phyloP scores from a whole-genome alignment of 768 basidiomycete genomes.

The Boletus subcaerulescens region DNA sequence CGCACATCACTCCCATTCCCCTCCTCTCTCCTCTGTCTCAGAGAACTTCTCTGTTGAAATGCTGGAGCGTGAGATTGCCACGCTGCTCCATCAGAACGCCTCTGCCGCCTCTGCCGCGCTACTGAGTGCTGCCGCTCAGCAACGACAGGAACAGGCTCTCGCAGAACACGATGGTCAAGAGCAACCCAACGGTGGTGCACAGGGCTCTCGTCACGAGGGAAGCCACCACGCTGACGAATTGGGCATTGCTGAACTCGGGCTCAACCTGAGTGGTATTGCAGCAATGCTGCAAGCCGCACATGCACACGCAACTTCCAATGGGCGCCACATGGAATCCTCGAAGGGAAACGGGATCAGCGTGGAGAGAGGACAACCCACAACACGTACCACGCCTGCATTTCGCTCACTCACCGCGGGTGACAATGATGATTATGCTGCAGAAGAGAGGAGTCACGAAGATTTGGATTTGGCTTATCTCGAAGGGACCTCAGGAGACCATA shows the following conservation, averaged over 20 bases:
- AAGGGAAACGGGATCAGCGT: constrained; percentile 46
- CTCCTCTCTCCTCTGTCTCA: constrained; percentile 35
- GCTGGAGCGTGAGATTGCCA: constrained; percentile 76
- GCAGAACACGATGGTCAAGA: constrained; percentile 36
- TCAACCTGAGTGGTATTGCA: constrained; percentile 65
- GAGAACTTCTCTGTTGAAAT: constrained; percentile 65
- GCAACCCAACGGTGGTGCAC: constrained; percentile 18
- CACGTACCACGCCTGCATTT: constrained; percentile 73
- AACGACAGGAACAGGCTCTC: constrained; percentile 49
- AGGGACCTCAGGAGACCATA: constrained; percentile 23
- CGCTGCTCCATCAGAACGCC: constrained; percentile 70
- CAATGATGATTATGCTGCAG: constrained; percentile 19
- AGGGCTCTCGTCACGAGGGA: constrained; percentile 8
- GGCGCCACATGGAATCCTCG: constrained; percentile 44
- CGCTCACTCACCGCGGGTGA: constrained; percentile 67
- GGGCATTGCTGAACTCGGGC: constrained; percentile 40
- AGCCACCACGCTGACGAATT: constrained; percentile 15
- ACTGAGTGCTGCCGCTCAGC: constrained; percentile 65
- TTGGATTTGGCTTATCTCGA: constrained; percentile 55
- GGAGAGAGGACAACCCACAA: constrained; percentile 48
- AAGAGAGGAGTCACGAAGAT: constrained; percentile 43
- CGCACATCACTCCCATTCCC: constrained; percentile 14
- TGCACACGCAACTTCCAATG: constrained; percentile 51
- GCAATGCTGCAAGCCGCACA: constrained; percentile 79
- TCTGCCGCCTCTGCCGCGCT: constrained; percentile 65